Conservation (phyloP, 495 filamentous ascomycete species). For the Acidomyces sp. region DNA sequence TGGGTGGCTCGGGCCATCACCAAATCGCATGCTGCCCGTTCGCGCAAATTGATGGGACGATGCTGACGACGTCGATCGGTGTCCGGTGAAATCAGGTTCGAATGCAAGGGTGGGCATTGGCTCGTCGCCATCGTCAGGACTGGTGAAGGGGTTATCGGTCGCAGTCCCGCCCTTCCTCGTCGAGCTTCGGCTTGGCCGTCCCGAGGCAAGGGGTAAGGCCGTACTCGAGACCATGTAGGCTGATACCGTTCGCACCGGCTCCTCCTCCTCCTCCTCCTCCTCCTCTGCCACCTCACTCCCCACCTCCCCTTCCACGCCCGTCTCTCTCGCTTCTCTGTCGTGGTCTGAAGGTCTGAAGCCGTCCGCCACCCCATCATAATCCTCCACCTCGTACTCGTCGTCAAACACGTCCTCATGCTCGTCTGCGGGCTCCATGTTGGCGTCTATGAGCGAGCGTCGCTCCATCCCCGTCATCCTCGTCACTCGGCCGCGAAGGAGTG, state of each 20-base stretch:
- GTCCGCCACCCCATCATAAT: conserved; percentile 23
- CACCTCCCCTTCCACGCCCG: too few species aligned
- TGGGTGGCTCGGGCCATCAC: conserved; percentile 28
- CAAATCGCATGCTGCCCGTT: conserved; percentile 22
- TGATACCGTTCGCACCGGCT: conserved; percentile 9
- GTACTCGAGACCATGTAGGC: conserved; percentile 5
- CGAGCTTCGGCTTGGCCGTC: conserved; percentile 9
- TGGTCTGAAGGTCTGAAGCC: conserved; percentile 23
- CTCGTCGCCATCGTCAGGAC: conserved; percentile 15
- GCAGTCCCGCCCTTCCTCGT: conserved; percentile 8
- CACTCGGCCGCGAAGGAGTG: too few species aligned
- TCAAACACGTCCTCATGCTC: conserved; percentile 30
- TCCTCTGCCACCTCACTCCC: conserved; percentile 9
- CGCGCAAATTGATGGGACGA: conserved; percentile 26
- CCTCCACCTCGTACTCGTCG: conserved; percentile 29
- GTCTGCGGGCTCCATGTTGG: conserved; percentile 7
- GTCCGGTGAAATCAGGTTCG: conserved; percentile 13
- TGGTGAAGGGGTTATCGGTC: conserved; percentile 15
- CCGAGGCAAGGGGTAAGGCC: not conserved
- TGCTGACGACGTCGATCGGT: conserved; percentile 22
- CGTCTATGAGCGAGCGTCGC: conserved; percentile 13
- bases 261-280: conserved; percentile 9
- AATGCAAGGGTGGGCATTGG: conserved; percentile 18
- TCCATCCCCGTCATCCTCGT: conserved; percentile 12
- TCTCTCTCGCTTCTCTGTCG: conserved; percentile 5